A percentile compares a stretch with the other conserved stretches of the same genome.
phyloP scores from a whole-genome alignment of 148 eudicot genomes.

The Rhododendron henanense region DNA sequence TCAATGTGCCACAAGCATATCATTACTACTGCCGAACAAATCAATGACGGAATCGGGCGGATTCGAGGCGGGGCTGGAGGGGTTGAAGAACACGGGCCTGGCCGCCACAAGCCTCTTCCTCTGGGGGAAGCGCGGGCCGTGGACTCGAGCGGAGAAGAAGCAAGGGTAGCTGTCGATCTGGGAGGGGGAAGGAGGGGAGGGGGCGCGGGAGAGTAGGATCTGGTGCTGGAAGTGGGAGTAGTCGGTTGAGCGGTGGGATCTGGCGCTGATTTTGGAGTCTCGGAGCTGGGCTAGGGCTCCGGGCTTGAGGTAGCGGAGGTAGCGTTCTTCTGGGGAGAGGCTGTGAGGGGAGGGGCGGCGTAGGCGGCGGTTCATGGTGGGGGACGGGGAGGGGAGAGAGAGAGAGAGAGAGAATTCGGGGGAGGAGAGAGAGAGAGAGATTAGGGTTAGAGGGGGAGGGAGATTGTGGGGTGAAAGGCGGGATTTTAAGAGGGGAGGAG shows the following conservation, averaged over 20 bases:
- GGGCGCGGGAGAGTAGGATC: not conserved
- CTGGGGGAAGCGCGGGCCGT: conserved; percentile 24
- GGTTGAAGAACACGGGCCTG: conserved; percentile 13
- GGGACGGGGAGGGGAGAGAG: not conserved
- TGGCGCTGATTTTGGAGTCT: conserved; percentile 24
- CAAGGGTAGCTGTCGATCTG: conserved; percentile 17
- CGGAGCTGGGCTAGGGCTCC: conserved; percentile 33
- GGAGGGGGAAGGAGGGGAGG: conserved; percentile 11
- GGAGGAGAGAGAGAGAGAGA: conserved; percentile 2
- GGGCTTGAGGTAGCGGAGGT: conserved; percentile 26
- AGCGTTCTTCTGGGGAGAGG: conserved; percentile 3
- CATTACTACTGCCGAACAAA: conserved; percentile 13
- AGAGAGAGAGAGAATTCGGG: not conserved
- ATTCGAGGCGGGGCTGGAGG: conserved; percentile 10
- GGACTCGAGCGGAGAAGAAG: conserved; percentile 16
- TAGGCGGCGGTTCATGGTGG: conserved; percentile 24
- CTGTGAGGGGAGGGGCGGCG: not conserved
- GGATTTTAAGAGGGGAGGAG: conserved; percentile 10
- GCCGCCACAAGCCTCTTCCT: conserved; percentile 29
- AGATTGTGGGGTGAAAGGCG: not conserved
- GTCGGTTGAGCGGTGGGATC: conserved; percentile 19
- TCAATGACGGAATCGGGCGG: conserved; percentile 11
- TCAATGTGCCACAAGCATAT: conserved; percentile 25
- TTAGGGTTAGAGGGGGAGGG: not conserved
- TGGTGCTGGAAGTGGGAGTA: conserved; percentile 8